Percentiles rank a stretch among this genome's conserved stretches.
Evolutionary conservation across 2,329 filamentous ascomycete species (phyloP).

Genomic region (Ascosphaera aggregata): DNA sequence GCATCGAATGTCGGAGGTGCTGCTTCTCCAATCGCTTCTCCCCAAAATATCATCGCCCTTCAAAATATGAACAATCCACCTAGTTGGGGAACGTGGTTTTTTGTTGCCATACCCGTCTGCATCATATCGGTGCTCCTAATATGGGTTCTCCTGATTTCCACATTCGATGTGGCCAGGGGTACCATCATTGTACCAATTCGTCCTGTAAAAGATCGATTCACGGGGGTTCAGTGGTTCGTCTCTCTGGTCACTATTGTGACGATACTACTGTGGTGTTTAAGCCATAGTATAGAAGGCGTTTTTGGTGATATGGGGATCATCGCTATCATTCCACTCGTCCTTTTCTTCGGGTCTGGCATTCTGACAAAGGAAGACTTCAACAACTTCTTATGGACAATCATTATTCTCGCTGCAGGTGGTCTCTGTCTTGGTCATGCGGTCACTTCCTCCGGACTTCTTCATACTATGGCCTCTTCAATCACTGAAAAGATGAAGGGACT

Average conservation of each 20-base stretch:
- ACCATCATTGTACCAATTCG: constrained; percentile 84
- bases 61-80: constrained; percentile 86
- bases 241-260: constrained; percentile 59
- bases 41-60: constrained; percentile 90
- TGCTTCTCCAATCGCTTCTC: constrained; percentile 88
- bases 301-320: constrained; percentile 99
- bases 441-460: constrained; percentile 72
- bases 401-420: constrained; percentile 87
- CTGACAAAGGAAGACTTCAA: constrained; percentile 98
- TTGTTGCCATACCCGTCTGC: constrained; percentile 80
- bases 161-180: constrained; percentile 64
- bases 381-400: constrained; percentile 99
- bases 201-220: constrained; percentile 69
- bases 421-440: constrained; percentile 85
- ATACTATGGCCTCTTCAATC: constrained; percentile 64
- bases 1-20: constrained; percentile 92
- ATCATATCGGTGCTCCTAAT: constrained; percentile 71
- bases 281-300: constrained; percentile 61
- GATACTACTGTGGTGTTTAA: constrained; percentile 79
- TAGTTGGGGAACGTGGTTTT: constrained; percentile 94
- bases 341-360: constrained; percentile 93
- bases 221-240: constrained; percentile 83
- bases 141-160: constrained; percentile 64
- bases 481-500: constrained; percentile 50
- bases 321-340: constrained; percentile 80